phyloP scores from a whole-genome alignment of 768 basidiomycete genomes.

The Mycena filopes region DNA sequence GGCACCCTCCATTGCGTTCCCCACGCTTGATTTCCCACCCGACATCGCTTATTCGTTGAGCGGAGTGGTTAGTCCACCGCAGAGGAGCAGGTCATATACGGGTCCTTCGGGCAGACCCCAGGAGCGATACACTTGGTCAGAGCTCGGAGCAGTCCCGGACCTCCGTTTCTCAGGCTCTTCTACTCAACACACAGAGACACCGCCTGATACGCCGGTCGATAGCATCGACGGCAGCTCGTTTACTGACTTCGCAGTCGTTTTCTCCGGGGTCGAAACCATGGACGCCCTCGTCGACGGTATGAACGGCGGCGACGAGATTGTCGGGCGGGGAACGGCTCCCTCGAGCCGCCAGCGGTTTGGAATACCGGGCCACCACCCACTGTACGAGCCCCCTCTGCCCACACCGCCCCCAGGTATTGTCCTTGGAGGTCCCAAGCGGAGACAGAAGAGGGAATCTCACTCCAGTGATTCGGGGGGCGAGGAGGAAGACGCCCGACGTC shows the following conservation, averaged over 20 bases:
- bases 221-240: slow-evolving; percentile 50
- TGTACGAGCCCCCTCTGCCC: slow-evolving; percentile 86
- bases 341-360: slow-evolving; percentile 64
- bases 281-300: slow-evolving; percentile 91
- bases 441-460: slow-evolving; percentile 42
- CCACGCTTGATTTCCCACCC: slow-evolving; percentile 47
- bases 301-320: slow-evolving; percentile 78
- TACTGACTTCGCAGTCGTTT: slow-evolving; percentile 70
- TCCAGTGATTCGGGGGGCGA: slow-evolving; percentile 68
- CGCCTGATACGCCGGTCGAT: slow-evolving; percentile 77
- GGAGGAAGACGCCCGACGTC: slow-evolving; percentile 50
- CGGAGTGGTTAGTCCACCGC: slow-evolving; percentile 44
- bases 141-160: slow-evolving; percentile 56
- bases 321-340: slow-evolving; percentile 49
- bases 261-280: slow-evolving; percentile 87
- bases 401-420: slow-evolving; percentile 84
- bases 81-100: slow-evolving; percentile 65
- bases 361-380: slow-evolving; percentile 73
- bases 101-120: slow-evolving; percentile 61
- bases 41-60: slow-evolving; percentile 39
- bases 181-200: slow-evolving; percentile 74
- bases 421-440: slow-evolving; percentile 64
- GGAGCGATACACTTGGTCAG: slow-evolving; percentile 49
- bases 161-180: slow-evolving; percentile 76
- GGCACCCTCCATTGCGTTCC: slow-evolving; percentile 54